A percentile compares a stretch with the other conserved stretches of the same genome.
Conservation (phyloP, 768 basidiomycete species). For the Leccinum variicolor region DNA sequence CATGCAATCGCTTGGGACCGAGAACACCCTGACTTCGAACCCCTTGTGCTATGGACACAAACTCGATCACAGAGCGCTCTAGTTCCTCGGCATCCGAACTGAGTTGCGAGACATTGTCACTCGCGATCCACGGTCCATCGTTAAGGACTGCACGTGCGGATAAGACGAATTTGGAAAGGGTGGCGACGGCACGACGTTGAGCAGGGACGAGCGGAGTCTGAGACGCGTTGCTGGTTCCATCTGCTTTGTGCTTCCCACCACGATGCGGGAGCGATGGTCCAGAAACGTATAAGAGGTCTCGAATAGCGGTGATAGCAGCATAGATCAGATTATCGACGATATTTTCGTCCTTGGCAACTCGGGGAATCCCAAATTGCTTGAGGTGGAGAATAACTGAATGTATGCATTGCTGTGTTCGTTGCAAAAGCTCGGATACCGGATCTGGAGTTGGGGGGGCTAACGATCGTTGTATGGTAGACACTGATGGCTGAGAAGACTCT, state of each 20-base stretch:
- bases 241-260: constrained; percentile 36
- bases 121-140: constrained; percentile 26
- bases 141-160: constrained; percentile 78
- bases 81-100: constrained; percentile 71
- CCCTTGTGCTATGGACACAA: constrained; percentile 60
- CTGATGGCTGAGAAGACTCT: not conserved
- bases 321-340: constrained; percentile 60
- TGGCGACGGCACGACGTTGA: constrained; percentile 81
- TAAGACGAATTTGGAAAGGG: constrained; percentile 82
- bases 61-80: constrained; percentile 63
- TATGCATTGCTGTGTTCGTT: constrained; percentile 53
- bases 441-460: constrained; percentile 54
- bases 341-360: constrained; percentile 49
- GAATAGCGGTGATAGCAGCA: constrained; percentile 58
- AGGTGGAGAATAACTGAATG: constrained; percentile 59
- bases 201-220: constrained; percentile 66
- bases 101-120: constrained; percentile 42
- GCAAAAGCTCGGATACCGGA: constrained; percentile 56
- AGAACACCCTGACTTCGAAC: constrained; percentile 25
- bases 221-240: constrained; percentile 35
- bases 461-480: constrained; percentile 40
- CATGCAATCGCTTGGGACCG: constrained; percentile 35
- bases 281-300: constrained; percentile 67
- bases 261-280: constrained; percentile 56
- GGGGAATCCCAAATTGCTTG: constrained; percentile 43